phyloP scores from a whole-genome alignment of 306 rosid genomes.

The Castanea sativa region DNA sequence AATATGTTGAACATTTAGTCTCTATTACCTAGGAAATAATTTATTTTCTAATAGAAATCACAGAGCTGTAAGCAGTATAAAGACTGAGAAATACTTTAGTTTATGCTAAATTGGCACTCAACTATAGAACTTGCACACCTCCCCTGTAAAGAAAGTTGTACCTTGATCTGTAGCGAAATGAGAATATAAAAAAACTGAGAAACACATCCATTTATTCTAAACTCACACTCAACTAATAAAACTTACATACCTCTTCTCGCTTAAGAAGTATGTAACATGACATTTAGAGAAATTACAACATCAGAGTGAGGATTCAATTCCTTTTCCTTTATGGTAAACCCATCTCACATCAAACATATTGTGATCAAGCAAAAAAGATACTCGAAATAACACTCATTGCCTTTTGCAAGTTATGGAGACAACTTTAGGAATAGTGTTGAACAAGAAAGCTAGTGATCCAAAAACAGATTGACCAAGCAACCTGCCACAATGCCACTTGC shows the following conservation, averaged over 20 bases:
- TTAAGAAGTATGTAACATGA: background rate
- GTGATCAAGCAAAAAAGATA: slow-evolving; percentile 9
- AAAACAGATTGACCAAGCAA: background rate
- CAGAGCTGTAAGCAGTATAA: background rate
- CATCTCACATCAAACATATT: background rate
- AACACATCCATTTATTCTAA: background rate
- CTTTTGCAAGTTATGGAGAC: background rate
- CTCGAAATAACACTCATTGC: background rate
- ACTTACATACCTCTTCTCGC: background rate
- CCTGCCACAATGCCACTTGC: background rate
- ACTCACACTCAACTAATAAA: background rate
- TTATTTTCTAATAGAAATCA: background rate
- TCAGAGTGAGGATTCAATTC: background rate
- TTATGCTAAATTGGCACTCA: background rate
- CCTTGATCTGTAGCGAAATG: background rate
- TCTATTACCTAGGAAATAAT: background rate
- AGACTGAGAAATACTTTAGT: background rate
- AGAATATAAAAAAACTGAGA: background rate
- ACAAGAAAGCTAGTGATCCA: background rate
- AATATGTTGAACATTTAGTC: background rate
- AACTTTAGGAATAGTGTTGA: background rate
- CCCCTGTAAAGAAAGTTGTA: background rate
- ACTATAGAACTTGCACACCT: background rate
- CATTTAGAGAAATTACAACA: background rate
- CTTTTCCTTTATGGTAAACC: background rate